Conservation (phyloP, 208 protist genomes). For the Wallacemonas collosoma region DNA sequence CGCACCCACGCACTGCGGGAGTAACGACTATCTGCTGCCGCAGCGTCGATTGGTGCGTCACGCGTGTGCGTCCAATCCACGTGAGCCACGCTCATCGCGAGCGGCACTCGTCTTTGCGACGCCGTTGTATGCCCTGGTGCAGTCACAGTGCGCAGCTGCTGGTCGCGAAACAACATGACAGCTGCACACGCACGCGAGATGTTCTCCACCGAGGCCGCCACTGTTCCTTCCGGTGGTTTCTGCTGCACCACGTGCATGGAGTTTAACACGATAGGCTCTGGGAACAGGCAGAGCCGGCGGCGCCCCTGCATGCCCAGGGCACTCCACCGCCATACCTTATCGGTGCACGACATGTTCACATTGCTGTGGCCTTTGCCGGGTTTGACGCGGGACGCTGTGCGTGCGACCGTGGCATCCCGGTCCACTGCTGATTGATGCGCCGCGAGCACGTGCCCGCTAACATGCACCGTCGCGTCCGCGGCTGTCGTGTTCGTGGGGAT, state of each 20-base stretch:
- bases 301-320: conserved; percentile 70
- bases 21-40: conserved; percentile 30
- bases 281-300: conserved; percentile 39
- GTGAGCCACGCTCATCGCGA: neutral
- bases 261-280: conserved; percentile 39
- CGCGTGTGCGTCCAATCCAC: neutral
- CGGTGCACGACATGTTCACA: conserved; percentile 89
- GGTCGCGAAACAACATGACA: neutral
- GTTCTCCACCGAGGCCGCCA: no score
- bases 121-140: neutral
- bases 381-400: conserved; percentile 62
- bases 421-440: conserved; percentile 47
- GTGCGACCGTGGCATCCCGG: conserved; percentile 23
- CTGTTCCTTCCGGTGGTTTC: neutral
- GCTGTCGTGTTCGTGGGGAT: neutral
- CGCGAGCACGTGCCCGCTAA: conserved; percentile 43
- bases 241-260: conserved; percentile 37
- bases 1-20: conserved; percentile 32
- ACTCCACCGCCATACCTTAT: conserved; percentile 88
- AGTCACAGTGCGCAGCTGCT: neutral
- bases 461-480: neutral
- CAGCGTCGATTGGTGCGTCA: neutral
- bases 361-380: conserved; percentile 78
- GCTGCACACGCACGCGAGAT: neutral
- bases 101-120: neutral